These are phyloP conservation scores for Cytospora piceicola DNA, from an alignment of 2,329 filamentous ascomycete species.

Conservation along the genomic window DNA sequence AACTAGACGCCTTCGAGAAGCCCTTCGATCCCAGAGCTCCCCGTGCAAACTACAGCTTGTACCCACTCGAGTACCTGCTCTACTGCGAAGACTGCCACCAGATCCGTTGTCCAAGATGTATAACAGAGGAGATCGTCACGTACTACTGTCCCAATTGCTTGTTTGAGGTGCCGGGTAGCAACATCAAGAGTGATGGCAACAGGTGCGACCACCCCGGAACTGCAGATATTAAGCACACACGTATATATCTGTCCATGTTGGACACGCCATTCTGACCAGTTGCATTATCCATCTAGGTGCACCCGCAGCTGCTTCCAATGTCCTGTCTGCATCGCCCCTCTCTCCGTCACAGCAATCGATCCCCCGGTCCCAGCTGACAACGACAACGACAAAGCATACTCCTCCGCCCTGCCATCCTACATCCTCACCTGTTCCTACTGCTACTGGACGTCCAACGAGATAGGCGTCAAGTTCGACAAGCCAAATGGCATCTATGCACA, in stretches of 20 bases:
- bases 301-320: conserved; percentile 96
- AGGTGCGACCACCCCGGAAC: conserved; percentile 66
- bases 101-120: conserved; percentile 90
- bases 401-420: conserved; percentile 59
- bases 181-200: conserved; percentile 90
- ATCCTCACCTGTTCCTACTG: conserved; percentile 88
- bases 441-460: conserved; percentile 88
- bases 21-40: conserved; percentile 86
- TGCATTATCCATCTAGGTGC: conserved; percentile 60
- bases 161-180: conserved; percentile 93
- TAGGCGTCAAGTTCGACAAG: conserved; percentile 88
- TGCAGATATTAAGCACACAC: no score
- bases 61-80: conserved; percentile 88
- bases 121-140: conserved; percentile 89
- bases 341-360: conserved; percentile 75
- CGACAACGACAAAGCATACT: conserved; percentile 46
- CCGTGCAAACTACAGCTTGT: conserved; percentile 88
- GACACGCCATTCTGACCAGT: conserved; percentile 13
- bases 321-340: conserved; percentile 81
- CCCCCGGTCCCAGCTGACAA: conserved; percentile 49
- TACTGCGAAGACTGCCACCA: conserved; percentile 98
- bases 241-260: background rate
- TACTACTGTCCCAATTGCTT: conserved; percentile 96
- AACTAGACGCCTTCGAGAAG: conserved; percentile 70
- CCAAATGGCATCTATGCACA: conserved; percentile 85